Conservation (phyloP, 1,284 basidiomycete species). For the Trametes versicolor region DNA sequence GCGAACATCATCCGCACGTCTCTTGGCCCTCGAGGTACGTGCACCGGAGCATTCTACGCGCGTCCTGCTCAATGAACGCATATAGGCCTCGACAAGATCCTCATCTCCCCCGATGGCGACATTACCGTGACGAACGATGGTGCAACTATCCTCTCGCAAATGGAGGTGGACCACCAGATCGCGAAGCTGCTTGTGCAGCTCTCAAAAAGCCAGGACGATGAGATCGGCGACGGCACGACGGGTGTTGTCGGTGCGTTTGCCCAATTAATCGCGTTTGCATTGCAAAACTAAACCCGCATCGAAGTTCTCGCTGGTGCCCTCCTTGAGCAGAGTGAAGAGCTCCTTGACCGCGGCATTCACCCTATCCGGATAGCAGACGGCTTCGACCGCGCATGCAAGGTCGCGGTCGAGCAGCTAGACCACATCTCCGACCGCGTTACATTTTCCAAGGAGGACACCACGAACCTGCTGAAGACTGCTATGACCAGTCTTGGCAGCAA, state of each 20-base stretch:
- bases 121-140: constrained; percentile 99
- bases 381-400: constrained; percentile 92
- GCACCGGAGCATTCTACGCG: neutral
- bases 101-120: constrained; percentile 98
- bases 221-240: constrained; percentile 99
- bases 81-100: constrained; percentile 96
- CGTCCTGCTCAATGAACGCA: constrained; percentile 8
- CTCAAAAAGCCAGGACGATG: constrained; percentile 98
- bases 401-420: constrained; percentile 93
- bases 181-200: constrained; percentile 97
- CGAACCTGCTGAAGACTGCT: constrained; percentile 92
- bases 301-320: constrained; percentile 97
- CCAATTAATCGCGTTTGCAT: neutral
- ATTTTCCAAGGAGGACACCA: constrained; percentile 85
- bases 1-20: constrained; percentile 97
- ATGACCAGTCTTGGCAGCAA: constrained; percentile 98
- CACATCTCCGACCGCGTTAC: constrained; percentile 91
- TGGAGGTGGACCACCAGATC: constrained; percentile 99
- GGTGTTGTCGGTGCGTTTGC: constrained; percentile 91
- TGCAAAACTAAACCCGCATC: neutral
- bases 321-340: constrained; percentile 87
- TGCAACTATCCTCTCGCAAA: constrained; percentile 94
- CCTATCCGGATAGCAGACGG: constrained; percentile 99
- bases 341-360: constrained; percentile 98
- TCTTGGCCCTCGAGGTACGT: constrained; percentile 88